Conservation (phyloP, 2,329 filamentous ascomycete species). For the Ophiostoma montium region DNA sequence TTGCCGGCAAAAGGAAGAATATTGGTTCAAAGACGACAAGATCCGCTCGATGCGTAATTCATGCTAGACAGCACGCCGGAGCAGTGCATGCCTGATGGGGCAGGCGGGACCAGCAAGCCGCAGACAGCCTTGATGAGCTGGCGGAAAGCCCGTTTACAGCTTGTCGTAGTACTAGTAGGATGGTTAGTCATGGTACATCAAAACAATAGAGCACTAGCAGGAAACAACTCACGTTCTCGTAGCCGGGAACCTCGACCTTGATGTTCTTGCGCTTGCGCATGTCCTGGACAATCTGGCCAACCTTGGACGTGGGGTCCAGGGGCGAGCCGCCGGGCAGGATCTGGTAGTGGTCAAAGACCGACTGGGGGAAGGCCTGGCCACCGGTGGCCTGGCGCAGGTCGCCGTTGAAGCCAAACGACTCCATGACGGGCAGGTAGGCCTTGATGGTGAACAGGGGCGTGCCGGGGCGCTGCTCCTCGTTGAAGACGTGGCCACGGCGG, state of each 20-base stretch:
- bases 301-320: constrained; percentile 69
- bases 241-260: constrained; percentile 85
- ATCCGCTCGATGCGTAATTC: background rate
- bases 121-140: too few relatives aligned
- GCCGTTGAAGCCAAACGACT: constrained; percentile 71
- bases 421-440: constrained; percentile 27
- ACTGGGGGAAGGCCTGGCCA: constrained; percentile 98
- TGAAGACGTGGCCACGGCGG: constrained; percentile 97
- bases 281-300: constrained; percentile 66
- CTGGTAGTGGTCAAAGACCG: constrained; percentile 98
- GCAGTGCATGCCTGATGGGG: constrained; percentile 2
- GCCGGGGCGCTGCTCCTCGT: constrained; percentile 93
- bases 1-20: background rate
- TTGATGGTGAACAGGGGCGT: constrained; percentile 96
- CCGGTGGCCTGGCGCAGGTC: constrained; percentile 88
- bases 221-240: constrained; percentile 96
- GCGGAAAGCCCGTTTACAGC: constrained; percentile 60
- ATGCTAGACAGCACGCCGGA: background rate
- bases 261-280: constrained; percentile 99
- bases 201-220: too few relatives aligned
- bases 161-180: constrained; percentile 87
- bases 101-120: background rate
- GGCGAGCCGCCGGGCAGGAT: constrained; percentile 86
- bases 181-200: background rate
- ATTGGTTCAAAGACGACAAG: background rate